A percentile compares a stretch with the other conserved stretches of the same genome.
Evolutionary conservation across 2,329 filamentous ascomycete species (phyloP).

Genomic region (Fusarium drepaniforme): DNA sequence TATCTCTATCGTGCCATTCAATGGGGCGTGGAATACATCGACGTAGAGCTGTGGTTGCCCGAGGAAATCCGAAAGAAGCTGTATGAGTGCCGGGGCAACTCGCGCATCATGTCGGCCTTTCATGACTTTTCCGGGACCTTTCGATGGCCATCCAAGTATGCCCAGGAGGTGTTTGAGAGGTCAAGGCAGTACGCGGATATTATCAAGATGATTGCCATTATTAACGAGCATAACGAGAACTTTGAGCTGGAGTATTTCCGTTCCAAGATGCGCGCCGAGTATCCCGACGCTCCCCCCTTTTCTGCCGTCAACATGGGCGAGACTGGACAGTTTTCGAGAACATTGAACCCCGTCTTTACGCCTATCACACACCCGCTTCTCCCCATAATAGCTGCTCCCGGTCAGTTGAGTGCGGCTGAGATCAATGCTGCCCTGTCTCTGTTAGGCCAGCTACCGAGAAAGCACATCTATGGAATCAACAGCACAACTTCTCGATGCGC

Average conservation of each 20-base stretch:
- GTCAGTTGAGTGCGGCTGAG: slow-evolving; percentile 86
- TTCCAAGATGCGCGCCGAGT: slow-evolving; percentile 77
- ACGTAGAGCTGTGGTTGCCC: slow-evolving; percentile 89
- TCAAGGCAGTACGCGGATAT: slow-evolving; percentile 84
- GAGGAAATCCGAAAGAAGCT: slow-evolving; percentile 78
- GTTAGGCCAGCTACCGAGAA: slow-evolving; percentile 84
- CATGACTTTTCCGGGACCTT: slow-evolving; percentile 89
- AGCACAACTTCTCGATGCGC: slow-evolving; percentile 72
- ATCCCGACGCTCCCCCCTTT: slow-evolving; percentile 77
- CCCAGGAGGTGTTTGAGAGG: slow-evolving; percentile 77
- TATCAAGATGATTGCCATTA: slow-evolving; percentile 91
- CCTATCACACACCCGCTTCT: slow-evolving; percentile 89
- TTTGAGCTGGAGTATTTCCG: slow-evolving; percentile 93
- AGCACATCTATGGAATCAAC: slow-evolving; percentile 84
- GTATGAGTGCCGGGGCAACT: slow-evolving; percentile 79
- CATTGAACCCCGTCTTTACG: slow-evolving; percentile 87
- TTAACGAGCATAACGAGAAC: slow-evolving; percentile 85
- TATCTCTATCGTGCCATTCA: slow-evolving; percentile 88
- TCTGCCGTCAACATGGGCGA: slow-evolving; percentile 91
- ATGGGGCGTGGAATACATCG: slow-evolving; percentile 91
- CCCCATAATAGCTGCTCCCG: slow-evolving; percentile 86
- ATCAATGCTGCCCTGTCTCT: slow-evolving; percentile 84
- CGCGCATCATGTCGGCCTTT: slow-evolving; percentile 91
- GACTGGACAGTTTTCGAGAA: slow-evolving; percentile 85
- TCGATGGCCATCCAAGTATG: slow-evolving; percentile 82